Base-by-base conservation (phyloP, 371 early-diverging fungal genomes). In the Basidiobolus meristosporus region DNA sequence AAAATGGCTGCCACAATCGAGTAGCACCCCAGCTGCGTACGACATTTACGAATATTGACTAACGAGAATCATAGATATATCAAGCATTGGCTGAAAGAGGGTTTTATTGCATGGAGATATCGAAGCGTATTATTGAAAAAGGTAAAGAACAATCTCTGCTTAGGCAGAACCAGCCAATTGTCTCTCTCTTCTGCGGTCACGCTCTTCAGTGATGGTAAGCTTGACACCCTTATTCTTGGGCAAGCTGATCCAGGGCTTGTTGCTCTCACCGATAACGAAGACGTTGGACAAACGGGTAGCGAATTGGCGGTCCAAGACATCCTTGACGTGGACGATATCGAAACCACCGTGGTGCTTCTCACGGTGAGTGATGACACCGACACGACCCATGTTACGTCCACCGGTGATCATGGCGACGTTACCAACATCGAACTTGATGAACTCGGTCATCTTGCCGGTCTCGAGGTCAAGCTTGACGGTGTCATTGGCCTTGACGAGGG, bases 331-430 rank as follows among this genome's bases (percentile, higher is more conserved):
- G 47, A 88, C 74, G 47, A 89, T 84, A 49, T 85, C 91, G 71
- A 96, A 92, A 65, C 97, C 96, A 57, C 98, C 96, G 54, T 78
- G 64, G 77, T 95, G 96, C 50, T 83, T 77, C 66, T 99, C 97
- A 60, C 93, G 86, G 73, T 88, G 85, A 50, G 82, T 81, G 60
- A 99, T 85, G 59, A 85, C 70, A 73, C 99, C 99, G 51, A 98
- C 84, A 74, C 99, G 92, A 54, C 99, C 99, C 71, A 89, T 88
- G 78, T 96, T 95, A 58, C 90, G 89, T 60, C 99, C 99, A 52
- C 92, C 95, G 52, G 95, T 96, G 58, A 91, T 77, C 80, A 83
- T 91, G 50, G 77, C 91, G 36, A 93, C 63, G 73, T 95, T 93
- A 51, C 98, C 99, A 33, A 75, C 67, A 52, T 89, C 95, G 69